A percentile compares a stretch with the other conserved stretches of the same genome.
Evolutionary conservation across 768 basidiomycete species (phyloP).

Genomic region (Xanthoconium stramineum): DNA sequence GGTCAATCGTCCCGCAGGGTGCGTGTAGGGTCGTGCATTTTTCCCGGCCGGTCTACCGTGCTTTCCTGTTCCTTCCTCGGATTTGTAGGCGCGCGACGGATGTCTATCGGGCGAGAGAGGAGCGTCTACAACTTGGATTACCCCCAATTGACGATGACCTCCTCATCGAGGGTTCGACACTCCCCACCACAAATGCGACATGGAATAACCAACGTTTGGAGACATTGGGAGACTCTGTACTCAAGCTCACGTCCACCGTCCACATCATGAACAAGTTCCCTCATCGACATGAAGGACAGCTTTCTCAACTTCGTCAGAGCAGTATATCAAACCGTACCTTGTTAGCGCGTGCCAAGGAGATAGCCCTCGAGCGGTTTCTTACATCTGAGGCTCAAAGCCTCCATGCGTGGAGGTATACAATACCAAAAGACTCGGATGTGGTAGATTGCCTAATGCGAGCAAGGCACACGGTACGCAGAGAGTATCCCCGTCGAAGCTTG

Average conservation of each 20-base stretch:
- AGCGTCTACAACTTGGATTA: slow-evolving; percentile 53
- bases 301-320: slow-evolving; percentile 60
- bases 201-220: slow-evolving; percentile 86
- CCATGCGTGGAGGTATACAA: slow-evolving; percentile 56
- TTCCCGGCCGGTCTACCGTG: slow-evolving; percentile 44
- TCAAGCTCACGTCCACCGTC: slow-evolving; percentile 73
- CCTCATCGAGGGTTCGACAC: slow-evolving; percentile 71
- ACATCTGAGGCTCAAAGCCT: slow-evolving; percentile 55
- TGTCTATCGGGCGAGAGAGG: slow-evolving; percentile 54
- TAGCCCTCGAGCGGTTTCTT: slow-evolving; percentile 61
- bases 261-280: slow-evolving; percentile 77
- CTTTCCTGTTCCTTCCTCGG: slow-evolving; percentile 60
- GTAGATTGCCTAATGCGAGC: slow-evolving; percentile 27
- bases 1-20: slow-evolving; percentile 38
- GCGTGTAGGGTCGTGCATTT: slow-evolving; percentile 57
- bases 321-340: slow-evolving; percentile 71
- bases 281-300: slow-evolving; percentile 79
- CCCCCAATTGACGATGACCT: slow-evolving; percentile 56
- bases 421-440: slow-evolving; percentile 38
- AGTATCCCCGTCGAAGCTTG: slow-evolving; percentile 64
- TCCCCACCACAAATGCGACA: slow-evolving; percentile 59
- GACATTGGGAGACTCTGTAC: slow-evolving; percentile 81
- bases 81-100: slow-evolving; percentile 66
- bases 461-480: slow-evolving; percentile 36
- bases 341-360: slow-evolving; percentile 60